phyloP scores from a whole-genome alignment of 306 rosid genomes.

The Delonix regia region DNA sequence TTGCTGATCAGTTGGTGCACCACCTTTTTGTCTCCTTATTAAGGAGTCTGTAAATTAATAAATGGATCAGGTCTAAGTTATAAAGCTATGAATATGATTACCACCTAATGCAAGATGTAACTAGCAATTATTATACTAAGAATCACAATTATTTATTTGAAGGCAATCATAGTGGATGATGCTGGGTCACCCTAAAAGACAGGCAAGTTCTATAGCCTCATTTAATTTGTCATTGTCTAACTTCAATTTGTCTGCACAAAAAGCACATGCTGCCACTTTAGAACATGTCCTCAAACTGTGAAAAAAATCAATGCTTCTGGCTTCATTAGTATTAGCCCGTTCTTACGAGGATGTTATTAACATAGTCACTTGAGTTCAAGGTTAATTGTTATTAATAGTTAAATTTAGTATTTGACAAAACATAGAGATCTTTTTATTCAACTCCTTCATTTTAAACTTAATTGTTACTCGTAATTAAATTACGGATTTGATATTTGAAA shows the following conservation, averaged over 20 bases:
- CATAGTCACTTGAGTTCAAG: too few relatives aligned
- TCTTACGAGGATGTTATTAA: too few relatives aligned
- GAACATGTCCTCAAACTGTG: conserved; percentile 6
- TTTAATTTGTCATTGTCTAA: not conserved
- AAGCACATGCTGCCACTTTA: conserved; percentile 18
- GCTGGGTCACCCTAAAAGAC: conserved; percentile 37
- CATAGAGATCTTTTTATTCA: too few relatives aligned
- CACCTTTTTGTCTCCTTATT: not conserved
- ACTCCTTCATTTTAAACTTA: too few relatives aligned
- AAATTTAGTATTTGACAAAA: too few relatives aligned
- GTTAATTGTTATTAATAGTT: too few relatives aligned
- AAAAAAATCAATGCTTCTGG: conserved; percentile 12
- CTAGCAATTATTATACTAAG: conserved; percentile 25
- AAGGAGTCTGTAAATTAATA: not conserved
- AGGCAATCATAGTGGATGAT: conserved; percentile 31
- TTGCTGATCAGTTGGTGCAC: not conserved
- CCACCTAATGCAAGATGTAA: conserved; percentile 31
- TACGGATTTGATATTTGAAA: too few relatives aligned
- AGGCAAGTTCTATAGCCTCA: conserved; percentile 8
- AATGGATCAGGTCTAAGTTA: conserved; percentile 10
- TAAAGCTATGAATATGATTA: conserved; percentile 8
- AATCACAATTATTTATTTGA: conserved; percentile 8
- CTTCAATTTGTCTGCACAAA: conserved; percentile 33
- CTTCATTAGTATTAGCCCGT: not conserved
- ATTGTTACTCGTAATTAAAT: too few relatives aligned